These are phyloP conservation scores for Penicillium sp. DNA, from an alignment of 2,329 filamentous ascomycete species.

Conservation along the genomic window DNA sequence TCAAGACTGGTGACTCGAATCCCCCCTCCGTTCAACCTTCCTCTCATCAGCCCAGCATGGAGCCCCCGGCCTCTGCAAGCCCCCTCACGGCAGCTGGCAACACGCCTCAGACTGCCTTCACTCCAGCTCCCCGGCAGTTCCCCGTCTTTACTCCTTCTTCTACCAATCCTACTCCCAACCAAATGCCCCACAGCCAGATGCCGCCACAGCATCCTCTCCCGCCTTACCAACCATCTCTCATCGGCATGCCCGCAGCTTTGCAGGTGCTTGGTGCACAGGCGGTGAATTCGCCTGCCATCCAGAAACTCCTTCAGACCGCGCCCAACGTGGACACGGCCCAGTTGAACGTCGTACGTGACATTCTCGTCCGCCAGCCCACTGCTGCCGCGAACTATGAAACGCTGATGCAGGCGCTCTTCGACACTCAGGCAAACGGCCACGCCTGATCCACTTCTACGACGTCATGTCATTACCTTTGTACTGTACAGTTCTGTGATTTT, in stretches of 20 bases:
- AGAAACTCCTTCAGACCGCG: conserved; percentile 68
- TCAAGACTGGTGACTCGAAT: conserved; percentile 59
- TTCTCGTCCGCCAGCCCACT: conserved; percentile 65
- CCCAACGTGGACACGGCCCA: conserved; percentile 68
- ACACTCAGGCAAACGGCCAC: conserved; percentile 36
- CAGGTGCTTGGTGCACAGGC: conserved; percentile 63
- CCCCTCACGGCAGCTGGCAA: conserved; percentile 31
- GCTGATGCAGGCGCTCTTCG: conserved; percentile 43
- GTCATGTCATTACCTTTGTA: conserved; percentile 7
- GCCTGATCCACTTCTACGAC: conserved; percentile 6
- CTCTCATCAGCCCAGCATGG: conserved; percentile 39
- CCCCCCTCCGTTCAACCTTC: conserved; percentile 42
- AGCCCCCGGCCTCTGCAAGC: conserved; percentile 34
- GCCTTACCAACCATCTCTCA: conserved; percentile 30
- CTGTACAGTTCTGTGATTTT: conserved; percentile 20
- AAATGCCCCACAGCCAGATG: conserved; percentile 20
- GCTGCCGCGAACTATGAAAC: conserved; percentile 59
- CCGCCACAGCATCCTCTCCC: conserved; percentile 7
- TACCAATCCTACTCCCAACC: conserved; percentile 20
- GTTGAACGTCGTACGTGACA: conserved; percentile 69
- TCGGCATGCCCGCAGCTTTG: conserved; percentile 58
- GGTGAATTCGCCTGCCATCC: conserved; percentile 63
- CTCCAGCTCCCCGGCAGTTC: conserved; percentile 20
- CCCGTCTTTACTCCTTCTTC: conserved; percentile 14
- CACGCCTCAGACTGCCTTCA: conserved; percentile 23